phyloP scores from a whole-genome alignment of 1,139 yeast genomes.

The Saccharomyces hybrid region DNA sequence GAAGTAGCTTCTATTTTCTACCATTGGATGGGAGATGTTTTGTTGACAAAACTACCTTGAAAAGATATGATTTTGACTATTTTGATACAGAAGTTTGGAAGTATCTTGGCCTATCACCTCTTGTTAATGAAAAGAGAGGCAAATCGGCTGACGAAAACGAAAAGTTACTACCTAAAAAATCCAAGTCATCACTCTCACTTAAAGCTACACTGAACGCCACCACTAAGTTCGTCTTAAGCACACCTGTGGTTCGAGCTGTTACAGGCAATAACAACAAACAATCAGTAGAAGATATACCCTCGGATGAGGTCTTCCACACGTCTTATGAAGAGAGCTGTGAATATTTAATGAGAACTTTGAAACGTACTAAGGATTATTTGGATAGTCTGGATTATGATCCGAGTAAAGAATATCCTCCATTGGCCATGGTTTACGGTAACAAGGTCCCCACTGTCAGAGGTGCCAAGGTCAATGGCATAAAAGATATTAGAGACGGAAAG shows the following conservation, averaged over 20 bases:
- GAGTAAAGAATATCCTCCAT: constrained; percentile 60
- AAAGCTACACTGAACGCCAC: constrained; percentile 5
- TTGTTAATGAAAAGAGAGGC: constrained; percentile 46
- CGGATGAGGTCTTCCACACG: constrained; percentile 19
- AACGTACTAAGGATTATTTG: constrained; percentile 51
- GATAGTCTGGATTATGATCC: constrained; percentile 50
- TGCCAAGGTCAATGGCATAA: constrained; percentile 49
- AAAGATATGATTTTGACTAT: constrained; percentile 60
- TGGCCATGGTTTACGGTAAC: constrained; percentile 74
- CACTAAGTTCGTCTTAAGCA: constrained; percentile 7
- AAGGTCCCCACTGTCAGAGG: constrained; percentile 81
- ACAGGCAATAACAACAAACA: constrained; percentile 4
- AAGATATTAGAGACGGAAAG: constrained; percentile 59
- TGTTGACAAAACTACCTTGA: constrained; percentile 49
- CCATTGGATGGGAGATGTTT: constrained; percentile 73
- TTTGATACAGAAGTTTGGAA: constrained; percentile 80
- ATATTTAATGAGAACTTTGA: constrained; percentile 56
- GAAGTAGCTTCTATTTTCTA: constrained; percentile 70
- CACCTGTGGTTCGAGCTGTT: constrained; percentile 3
- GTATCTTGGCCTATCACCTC: constrained; percentile 64
- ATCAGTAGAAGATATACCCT: constrained; percentile 11
- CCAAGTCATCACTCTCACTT: constrained; percentile 1
- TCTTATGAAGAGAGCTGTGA: constrained; percentile 56
- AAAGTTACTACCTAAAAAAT: neutral
- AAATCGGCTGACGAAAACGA: constrained; percentile 9